A percentile compares a stretch with the other conserved stretches of the same genome.
Conservation (phyloP, 495 filamentous ascomycete genomes). For the Symbiotaphrina buchneri region DNA sequence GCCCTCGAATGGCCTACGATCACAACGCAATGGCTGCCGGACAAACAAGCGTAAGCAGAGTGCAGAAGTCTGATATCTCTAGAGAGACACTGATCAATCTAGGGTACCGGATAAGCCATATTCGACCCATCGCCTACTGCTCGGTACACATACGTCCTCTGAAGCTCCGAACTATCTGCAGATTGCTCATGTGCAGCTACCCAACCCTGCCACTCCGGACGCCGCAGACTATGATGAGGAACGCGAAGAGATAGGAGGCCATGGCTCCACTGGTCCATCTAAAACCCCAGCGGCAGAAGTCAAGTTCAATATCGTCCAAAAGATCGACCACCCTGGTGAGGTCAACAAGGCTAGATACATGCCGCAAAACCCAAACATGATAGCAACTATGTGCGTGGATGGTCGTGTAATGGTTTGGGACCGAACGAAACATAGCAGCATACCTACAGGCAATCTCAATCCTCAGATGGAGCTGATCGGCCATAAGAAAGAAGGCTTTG, state of each 20-base stretch:
- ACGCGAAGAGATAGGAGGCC: conserved; percentile 79
- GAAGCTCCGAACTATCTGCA: conserved; percentile 82
- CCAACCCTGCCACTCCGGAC: conserved; percentile 51
- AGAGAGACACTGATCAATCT: conserved; percentile 5
- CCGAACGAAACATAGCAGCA: conserved; percentile 71
- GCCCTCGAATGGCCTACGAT: conserved; percentile 96
- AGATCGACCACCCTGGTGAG: conserved; percentile 88
- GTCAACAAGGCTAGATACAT: conserved; percentile 98
- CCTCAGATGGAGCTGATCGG: conserved; percentile 70
- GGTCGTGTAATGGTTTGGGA: conserved; percentile 83
- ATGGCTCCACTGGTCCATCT: conserved; percentile 39
- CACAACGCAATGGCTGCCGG: conserved; percentile 94
- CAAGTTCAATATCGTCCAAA: conserved; percentile 78
- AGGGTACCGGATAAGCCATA: conserved; percentile 65
- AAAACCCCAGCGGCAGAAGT: conserved; percentile 41
- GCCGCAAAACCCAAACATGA: conserved; percentile 92
- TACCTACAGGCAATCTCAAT: conserved; percentile 44
- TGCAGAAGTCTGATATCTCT: background rate
- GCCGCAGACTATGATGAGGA: conserved; percentile 76
- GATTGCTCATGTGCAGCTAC: conserved; percentile 79
- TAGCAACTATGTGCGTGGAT: conserved; percentile 82
- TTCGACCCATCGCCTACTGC: conserved; percentile 70
- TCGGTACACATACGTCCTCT: conserved; percentile 86
- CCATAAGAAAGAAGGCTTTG: conserved; percentile 84
- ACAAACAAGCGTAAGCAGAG: conserved; percentile 53